Evolutionary conservation across 2,329 filamentous ascomycete genomes (phyloP), one percentile per base, ranked within the genome.

Genomic region (Sordariomycetes sp.): DNA sequence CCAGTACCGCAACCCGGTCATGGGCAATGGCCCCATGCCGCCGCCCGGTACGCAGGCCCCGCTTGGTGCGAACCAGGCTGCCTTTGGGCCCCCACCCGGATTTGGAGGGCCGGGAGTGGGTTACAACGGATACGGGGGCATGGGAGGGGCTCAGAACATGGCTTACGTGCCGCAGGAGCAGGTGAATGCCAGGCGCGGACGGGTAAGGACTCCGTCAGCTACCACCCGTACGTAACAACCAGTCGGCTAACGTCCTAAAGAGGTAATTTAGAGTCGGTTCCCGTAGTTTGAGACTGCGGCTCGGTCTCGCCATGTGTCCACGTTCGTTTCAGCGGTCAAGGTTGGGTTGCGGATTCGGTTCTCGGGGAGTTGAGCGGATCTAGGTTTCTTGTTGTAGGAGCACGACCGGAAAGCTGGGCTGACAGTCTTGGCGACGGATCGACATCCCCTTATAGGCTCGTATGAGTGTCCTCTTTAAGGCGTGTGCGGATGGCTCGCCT

Each of bases 81-180:
- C 36, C 45, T 56, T 52, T 57, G 71, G 71, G 58, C 72, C 71
- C 13, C 74, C 77, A 8, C 76, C 77, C 8, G 78, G 77, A 15
- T 80, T 80, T 61, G 69, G 70, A 51, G 52, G 50, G 10, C 28
- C 57, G 51, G 52, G 50, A 59, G 74, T 77, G 67, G 71, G 69
- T 20, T 74, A 76, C 57, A 74, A 75, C 58, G 70, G 69, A 22
- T 78, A 77, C 61, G 69, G 70, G 54, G 74, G 72, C 56, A 72
- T 74, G 66, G 63, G 68, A 56, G 68, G 71, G 24, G 73, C 76
- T 69, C 75, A 73, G 60, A 74, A 73, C 62, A 74, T 79, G 69
- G 75, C 72, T 20, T 81, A 79, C 63, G 72, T 78, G 70, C 75
- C 76, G 61, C 79, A 82, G 64, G 78, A 80, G 62, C 78, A 79